Conservation (phyloP, 345 rosid species). For the Eucalyptus paniculata region DNA sequence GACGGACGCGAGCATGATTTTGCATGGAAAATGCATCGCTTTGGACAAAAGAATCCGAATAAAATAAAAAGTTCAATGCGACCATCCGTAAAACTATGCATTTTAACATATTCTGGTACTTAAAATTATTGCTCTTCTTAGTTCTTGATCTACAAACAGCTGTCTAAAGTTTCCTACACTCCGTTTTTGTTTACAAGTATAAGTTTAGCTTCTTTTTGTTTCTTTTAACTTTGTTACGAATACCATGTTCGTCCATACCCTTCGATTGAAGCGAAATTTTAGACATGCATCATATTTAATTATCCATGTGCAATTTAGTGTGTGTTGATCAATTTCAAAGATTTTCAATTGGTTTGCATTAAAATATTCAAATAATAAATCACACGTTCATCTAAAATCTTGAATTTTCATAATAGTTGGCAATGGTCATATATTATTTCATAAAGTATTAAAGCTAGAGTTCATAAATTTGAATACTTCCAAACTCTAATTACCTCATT, state of each 20-base stretch:
- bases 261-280: too few species aligned
- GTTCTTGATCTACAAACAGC: neutral
- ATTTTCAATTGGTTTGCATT: neutral
- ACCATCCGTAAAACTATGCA: neutral
- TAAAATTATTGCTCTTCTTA: neutral
- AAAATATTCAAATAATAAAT: too few species aligned
- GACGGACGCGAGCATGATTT: neutral
- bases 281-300: too few species aligned
- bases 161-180: neutral
- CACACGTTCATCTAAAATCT: fast-evolving
- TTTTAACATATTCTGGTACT: neutral
- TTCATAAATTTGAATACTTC: too few species aligned
- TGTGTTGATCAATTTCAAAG: neutral
- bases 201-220: too few species aligned
- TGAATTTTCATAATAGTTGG: too few species aligned
- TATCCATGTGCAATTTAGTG: neutral
- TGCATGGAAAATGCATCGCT: neutral
- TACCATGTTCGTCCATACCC: fast-evolving
- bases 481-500: fast-evolving
- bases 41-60: neutral
- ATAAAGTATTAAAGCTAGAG: too few species aligned
- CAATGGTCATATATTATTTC: too few species aligned
- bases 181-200: neutral
- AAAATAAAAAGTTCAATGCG: neutral
- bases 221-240: fast-evolving